Conservation (phyloP, 257 asterid species). For the Thymus quinquecostatus region DNA sequence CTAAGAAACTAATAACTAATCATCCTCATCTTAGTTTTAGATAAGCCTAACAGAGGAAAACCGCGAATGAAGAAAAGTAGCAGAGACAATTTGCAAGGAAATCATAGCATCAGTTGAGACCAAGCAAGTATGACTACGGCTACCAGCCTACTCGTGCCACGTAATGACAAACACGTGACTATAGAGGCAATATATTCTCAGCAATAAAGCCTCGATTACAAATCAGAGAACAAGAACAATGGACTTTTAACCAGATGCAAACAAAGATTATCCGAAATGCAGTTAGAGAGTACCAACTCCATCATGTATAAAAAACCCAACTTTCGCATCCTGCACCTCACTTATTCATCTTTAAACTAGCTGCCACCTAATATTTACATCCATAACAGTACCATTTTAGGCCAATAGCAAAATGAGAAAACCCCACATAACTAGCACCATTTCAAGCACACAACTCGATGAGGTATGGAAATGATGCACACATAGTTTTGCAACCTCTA, state of each 20-base stretch:
- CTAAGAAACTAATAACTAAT: background rate
- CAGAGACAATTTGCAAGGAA: background rate
- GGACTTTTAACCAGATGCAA: background rate
- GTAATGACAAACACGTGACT: background rate
- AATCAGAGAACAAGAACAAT: constrained; percentile 1
- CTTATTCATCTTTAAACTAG: background rate
- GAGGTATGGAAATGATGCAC: constrained; percentile 14
- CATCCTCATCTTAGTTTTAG: background rate
- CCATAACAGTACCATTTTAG: constrained; percentile 3
- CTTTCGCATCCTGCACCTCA: constrained; percentile 18
- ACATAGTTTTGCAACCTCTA: constrained; percentile 9
- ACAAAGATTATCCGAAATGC: background rate
- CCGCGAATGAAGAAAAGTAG: background rate
- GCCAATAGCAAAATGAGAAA: background rate
- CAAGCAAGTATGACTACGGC: constrained; percentile 8
- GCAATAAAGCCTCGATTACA: background rate
- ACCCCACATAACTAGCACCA: background rate
- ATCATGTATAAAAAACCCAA: constrained; percentile 10
- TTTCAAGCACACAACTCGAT: constrained; percentile 26
- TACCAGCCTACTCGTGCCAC: background rate
- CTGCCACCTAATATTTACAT: background rate
- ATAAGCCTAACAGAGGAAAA: background rate
- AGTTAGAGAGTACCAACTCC: background rate
- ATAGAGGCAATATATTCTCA: constrained; percentile 3
- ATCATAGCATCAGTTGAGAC: constrained; percentile 6